A percentile compares a stretch with the other conserved stretches of the same genome.
Evolutionary conservation across 768 basidiomycete genomes (phyloP).

Genomic region (Mycena vulgaris): DNA sequence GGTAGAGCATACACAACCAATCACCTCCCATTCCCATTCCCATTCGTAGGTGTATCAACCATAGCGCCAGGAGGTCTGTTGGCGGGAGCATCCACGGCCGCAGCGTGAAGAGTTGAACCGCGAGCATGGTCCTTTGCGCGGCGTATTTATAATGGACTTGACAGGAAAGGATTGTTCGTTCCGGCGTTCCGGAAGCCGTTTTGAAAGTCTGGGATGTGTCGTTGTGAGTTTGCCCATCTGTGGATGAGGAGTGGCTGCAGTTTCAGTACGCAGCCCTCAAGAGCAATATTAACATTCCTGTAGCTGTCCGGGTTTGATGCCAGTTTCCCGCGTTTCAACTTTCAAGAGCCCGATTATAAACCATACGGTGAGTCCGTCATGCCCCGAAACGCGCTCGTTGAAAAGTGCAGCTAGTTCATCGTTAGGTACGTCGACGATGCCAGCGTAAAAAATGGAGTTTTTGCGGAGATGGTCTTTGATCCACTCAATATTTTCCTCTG

Average conservation of each 20-base stretch:
- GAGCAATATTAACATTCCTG: conserved; percentile 40
- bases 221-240: conserved; percentile 28
- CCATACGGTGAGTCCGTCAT: neutral
- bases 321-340: conserved; percentile 11
- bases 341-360: conserved; percentile 39
- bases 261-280: conserved; percentile 47
- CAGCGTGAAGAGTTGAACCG: conserved; percentile 8
- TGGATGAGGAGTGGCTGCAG: conserved; percentile 43
- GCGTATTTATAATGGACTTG: conserved; percentile 11
- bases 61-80: too few relatives aligned
- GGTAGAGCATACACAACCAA: too few relatives aligned
- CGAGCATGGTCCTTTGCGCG: conserved; percentile 26
- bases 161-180: conserved; percentile 18
- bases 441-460: conserved; percentile 23
- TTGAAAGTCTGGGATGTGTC: too few relatives aligned
- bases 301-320: conserved; percentile 42
- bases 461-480: conserved; percentile 5
- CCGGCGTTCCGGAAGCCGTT: too few relatives aligned
- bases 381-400: conserved; percentile 25
- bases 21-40: too few relatives aligned
- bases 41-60: too few relatives aligned
- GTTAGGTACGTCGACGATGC: conserved; percentile 21
- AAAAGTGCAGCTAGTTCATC: conserved; percentile 8
- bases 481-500: conserved; percentile 7
- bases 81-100: conserved; percentile 25